phyloP scores from a whole-genome alignment of 1,284 basidiomycete genomes.

The Cryptococcus depauperatus region DNA sequence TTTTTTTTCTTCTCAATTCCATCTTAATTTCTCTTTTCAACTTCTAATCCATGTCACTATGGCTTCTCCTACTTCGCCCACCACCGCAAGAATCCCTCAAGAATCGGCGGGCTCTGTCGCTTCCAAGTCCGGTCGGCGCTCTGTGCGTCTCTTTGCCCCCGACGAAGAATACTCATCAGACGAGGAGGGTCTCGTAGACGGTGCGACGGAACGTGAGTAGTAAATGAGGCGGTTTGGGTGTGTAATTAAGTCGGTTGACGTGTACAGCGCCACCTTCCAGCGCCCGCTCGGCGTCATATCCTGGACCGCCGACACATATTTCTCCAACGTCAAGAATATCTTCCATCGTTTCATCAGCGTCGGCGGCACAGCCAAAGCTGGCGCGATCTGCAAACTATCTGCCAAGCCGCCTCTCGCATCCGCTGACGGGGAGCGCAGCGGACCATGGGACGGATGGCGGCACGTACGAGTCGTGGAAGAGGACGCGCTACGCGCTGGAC shows the following conservation, averaged over 20 bases:
- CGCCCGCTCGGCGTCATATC: conserved; percentile 11
- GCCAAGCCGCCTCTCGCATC: conserved; percentile 5
- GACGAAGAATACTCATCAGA: conserved; percentile 16
- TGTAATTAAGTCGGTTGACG: no score
- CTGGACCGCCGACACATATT: conserved; percentile 9
- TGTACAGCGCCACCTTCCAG: conserved; percentile 7
- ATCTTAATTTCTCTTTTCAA: no score
- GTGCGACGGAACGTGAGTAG: neutral
- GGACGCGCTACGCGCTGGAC: neutral
- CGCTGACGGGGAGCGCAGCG: no score
- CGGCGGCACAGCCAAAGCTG: conserved; percentile 15
- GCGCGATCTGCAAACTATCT: conserved; percentile 10
- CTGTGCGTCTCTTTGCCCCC: conserved; percentile 12
- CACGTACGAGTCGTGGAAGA: conserved; percentile 6
- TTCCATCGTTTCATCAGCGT: conserved; percentile 12
- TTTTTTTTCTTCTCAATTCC: no score
- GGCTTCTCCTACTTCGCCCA: neutral
- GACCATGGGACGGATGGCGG: neutral
- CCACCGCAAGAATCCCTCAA: neutral
- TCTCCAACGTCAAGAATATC: conserved; percentile 13
- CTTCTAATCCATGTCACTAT: conserved; percentile 1
- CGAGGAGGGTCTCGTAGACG: conserved; percentile 9
- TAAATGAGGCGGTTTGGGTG: neutral
- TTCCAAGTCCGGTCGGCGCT: conserved; percentile 8
- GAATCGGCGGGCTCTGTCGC: neutral